Evolutionary conservation across 768 basidiomycete genomes (phyloP), one percentile per base, ranked within the genome.

Genomic region (Pseudohyphozyma bogoriensis): DNA sequence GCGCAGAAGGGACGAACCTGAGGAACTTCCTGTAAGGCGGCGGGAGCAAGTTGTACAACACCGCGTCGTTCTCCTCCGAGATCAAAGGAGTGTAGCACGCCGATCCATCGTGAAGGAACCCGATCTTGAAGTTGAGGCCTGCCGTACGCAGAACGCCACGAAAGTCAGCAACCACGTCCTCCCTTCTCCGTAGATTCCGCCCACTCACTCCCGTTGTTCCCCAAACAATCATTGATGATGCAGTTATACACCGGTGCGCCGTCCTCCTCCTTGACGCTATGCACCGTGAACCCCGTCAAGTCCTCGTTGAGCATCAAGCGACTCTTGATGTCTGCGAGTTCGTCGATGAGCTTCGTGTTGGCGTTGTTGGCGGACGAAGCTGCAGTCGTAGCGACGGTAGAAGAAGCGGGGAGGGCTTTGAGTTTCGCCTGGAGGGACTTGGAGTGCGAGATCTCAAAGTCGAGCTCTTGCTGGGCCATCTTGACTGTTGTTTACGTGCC

Each of bases 281-380:
- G 26, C 1, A 66, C 58, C 35, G 51, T 53, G 33, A 66, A 58
- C 20, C 65, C 65, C 16, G 65, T 63, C n/a, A 66, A n/a, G 45
- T 66, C 65, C 53, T 66, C 65, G 37, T 55, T 62, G 46, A 66
- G 45, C 20, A 55, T 42, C 18, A 60, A 35, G 42, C 59, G 51
- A 2, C 4, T 15, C 24, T 40, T 57, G 16, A 56, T 36, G 29
- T 42, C 39, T 18, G 59, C 58, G 36, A 42, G 35, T 35, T 66
- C 65, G 4, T 59, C 60, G 16, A 52, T 36, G 10, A 66, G 55
- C 58, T 60, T 62, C 33, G 39, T 32, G 28, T 24, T 4, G 15
- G 45, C n/a, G n/a, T 16, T 39, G 2, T n/a, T 37, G 37, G 20
- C 42, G 36, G 29, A 33, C 32, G 13, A 22, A 2, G 42, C 22